Percentiles rank a stretch among this genome's conserved stretches.
These are phyloP conservation scores for Cryptococcus sp. DNA, from an alignment of 1,284 basidiomycete genomes.

Conservation along the genomic window DNA sequence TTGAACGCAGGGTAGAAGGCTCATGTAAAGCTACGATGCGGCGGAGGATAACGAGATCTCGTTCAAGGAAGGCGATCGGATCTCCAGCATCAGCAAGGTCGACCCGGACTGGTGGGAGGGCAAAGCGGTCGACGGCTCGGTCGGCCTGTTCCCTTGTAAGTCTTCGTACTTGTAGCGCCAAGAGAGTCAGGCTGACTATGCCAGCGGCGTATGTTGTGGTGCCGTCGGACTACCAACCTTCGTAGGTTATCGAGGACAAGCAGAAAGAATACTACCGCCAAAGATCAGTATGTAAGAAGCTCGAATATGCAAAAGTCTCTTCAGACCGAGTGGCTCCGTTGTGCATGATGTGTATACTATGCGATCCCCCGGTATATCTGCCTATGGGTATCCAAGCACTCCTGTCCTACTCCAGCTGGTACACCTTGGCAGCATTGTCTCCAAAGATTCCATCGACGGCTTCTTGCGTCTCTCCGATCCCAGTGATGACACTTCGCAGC, in stretches of 20 bases:
- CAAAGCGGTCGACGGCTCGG: conserved; percentile 54
- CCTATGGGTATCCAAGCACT: too few species aligned
- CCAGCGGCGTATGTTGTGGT: background rate
- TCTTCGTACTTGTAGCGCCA: conserved; percentile 10
- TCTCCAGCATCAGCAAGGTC: conserved; percentile 53
- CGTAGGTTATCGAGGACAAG: too few species aligned
- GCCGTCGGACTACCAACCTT: background rate
- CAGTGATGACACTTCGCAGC: conserved; percentile 70
- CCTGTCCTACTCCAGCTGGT: conserved; percentile 14
- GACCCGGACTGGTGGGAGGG: conserved; percentile 87
- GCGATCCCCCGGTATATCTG: too few species aligned
- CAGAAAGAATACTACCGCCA: too few species aligned
- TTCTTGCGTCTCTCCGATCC: conserved; percentile 72
- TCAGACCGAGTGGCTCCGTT: too few species aligned
- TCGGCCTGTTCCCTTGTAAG: conserved; percentile 79
- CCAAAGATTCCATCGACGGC: conserved; percentile 51
- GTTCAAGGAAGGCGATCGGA: conserved; percentile 73
- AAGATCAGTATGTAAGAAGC: too few species aligned
- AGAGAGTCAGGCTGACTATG: background rate
- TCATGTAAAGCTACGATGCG: conserved; percentile 64
- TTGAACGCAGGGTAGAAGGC: background rate
- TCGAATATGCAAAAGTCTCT: too few species aligned
- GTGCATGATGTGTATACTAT: too few species aligned
- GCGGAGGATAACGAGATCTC: conserved; percentile 83
- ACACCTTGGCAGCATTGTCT: conserved; percentile 27